Conservation (phyloP, 1,284 basidiomycete species). For the Gymnopus androsaceus region DNA sequence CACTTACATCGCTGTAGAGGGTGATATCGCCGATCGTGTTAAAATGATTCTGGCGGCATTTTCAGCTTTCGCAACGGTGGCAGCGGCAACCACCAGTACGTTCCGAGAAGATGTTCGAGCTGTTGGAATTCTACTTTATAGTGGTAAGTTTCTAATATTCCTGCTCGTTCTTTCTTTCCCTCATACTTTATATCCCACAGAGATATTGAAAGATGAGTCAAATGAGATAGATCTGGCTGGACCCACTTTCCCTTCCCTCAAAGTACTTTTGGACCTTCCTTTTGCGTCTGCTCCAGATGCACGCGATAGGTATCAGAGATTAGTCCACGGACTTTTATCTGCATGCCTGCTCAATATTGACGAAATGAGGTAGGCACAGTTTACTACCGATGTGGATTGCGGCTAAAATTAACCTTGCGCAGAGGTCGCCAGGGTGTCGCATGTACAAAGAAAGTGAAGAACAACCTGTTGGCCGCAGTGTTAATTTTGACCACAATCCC, state of each 20-base stretch:
- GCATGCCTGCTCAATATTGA: constrained; percentile 86
- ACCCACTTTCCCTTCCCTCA: constrained; percentile 78
- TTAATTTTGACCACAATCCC: constrained; percentile 85
- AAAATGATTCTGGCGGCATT: constrained; percentile 72
- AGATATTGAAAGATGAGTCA: constrained; percentile 83
- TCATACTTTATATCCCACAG: constrained; percentile 37
- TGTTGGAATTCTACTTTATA: constrained; percentile 80
- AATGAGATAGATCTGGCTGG: constrained; percentile 78
- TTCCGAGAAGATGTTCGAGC: constrained; percentile 76
- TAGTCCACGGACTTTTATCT: constrained; percentile 86
- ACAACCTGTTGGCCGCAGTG: constrained; percentile 86
- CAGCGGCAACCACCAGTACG: constrained; percentile 55
- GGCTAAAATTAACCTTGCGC: neutral
- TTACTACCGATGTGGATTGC: neutral
- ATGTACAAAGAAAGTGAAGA: constrained; percentile 84
- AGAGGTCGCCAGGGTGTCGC: constrained; percentile 81
- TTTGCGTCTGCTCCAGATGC: constrained; percentile 32
- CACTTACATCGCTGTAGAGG: constrained; percentile 33
- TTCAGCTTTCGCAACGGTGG: constrained; percentile 65
- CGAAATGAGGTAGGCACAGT: constrained; percentile 76
- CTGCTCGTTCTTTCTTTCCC: neutral
- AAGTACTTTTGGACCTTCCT: constrained; percentile 67
- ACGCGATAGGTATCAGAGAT: constrained; percentile 32
- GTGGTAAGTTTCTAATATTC: constrained; percentile 48
- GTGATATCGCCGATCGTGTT: constrained; percentile 54